A percentile compares a stretch with the other conserved stretches of the same genome.
Conservation (phyloP, 2,329 filamentous ascomycete species). For the Ciborinia camelliae region DNA sequence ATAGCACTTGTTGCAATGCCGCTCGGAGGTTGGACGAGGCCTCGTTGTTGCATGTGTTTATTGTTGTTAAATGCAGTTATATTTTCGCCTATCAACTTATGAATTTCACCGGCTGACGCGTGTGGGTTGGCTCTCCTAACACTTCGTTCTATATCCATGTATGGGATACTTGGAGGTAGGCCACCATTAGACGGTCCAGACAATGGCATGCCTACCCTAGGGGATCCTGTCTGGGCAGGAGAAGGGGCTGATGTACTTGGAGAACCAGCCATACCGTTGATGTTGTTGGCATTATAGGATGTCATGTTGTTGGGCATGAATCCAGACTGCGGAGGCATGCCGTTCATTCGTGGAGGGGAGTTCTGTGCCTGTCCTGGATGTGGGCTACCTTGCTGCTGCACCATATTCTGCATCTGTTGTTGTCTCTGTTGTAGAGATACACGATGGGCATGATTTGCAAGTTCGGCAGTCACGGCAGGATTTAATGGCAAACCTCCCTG, state of each 20-base stretch:
- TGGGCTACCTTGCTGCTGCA: constrained; percentile 32
- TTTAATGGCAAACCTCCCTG: constrained; percentile 58
- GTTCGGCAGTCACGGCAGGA: constrained; percentile 49
- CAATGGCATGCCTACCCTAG: constrained; percentile 30
- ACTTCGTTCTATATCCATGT: constrained; percentile 9
- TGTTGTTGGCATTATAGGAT: constrained; percentile 46
- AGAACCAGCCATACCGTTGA: constrained; percentile 47
- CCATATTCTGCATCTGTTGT: constrained; percentile 27
- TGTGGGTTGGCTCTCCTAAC: constrained; percentile 9
- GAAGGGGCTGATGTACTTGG: constrained; percentile 29
- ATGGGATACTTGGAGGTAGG: constrained; percentile 6
- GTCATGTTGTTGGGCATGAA: constrained; percentile 46
- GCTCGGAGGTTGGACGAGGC: constrained; percentile 37
- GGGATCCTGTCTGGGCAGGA: constrained; percentile 33
- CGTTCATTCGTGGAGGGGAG: constrained; percentile 41
- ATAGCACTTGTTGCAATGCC: constrained; percentile 49
- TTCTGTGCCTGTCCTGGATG: constrained; percentile 35
- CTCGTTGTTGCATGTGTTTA: constrained; percentile 35
- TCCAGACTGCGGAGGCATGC: constrained; percentile 30
- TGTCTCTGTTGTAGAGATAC: constrained; percentile 46
- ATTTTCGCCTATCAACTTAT: constrained; percentile 39
- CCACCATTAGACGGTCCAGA: constrained; percentile 17
- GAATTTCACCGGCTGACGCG: constrained; percentile 13
- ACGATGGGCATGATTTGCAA: constrained; percentile 62
- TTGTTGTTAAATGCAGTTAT: constrained; percentile 15